Evolutionary conservation across 345 rosid genomes (phyloP).

Genomic region (Brassica nigra): DNA sequence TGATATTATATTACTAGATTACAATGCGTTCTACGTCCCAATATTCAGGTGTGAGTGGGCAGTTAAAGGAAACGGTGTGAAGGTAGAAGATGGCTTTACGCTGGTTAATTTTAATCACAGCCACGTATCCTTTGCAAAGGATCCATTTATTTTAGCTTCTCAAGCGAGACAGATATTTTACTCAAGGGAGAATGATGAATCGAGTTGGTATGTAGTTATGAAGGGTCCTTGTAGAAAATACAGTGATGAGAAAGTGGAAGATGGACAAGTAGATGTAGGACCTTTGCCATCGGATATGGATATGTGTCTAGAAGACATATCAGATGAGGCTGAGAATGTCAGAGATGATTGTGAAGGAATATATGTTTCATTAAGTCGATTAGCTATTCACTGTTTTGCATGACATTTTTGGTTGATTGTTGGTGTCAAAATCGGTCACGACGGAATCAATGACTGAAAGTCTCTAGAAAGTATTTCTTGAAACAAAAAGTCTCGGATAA

Average conservation of each 20-base stretch:
- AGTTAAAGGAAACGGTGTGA: neutral
- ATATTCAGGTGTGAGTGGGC: neutral
- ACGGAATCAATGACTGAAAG: too few species aligned
- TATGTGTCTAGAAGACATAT: neutral
- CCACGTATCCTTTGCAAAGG: neutral
- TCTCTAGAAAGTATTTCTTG: too few species aligned
- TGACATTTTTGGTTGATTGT: too few species aligned
- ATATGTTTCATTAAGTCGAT: neutral
- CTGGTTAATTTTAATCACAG: neutral
- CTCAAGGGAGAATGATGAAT: neutral
- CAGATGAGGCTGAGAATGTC: neutral
- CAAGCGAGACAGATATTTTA: neutral
- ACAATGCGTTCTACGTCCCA: neutral
- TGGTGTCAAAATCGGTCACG: too few species aligned
- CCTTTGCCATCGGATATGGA: neutral
- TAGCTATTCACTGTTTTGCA: neutral
- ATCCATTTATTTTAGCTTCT: neutral
- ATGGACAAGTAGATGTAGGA: neutral
- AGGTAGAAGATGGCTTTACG: neutral
- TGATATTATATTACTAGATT: neutral
- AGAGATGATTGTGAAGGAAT: neutral
- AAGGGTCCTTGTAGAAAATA: neutral
- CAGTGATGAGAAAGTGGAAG: neutral
- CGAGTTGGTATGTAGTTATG: neutral
- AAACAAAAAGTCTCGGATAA: too few species aligned